phyloP scores from a whole-genome alignment of 768 basidiomycete genomes.

The Rhodosporidiobolus odoratus region DNA sequence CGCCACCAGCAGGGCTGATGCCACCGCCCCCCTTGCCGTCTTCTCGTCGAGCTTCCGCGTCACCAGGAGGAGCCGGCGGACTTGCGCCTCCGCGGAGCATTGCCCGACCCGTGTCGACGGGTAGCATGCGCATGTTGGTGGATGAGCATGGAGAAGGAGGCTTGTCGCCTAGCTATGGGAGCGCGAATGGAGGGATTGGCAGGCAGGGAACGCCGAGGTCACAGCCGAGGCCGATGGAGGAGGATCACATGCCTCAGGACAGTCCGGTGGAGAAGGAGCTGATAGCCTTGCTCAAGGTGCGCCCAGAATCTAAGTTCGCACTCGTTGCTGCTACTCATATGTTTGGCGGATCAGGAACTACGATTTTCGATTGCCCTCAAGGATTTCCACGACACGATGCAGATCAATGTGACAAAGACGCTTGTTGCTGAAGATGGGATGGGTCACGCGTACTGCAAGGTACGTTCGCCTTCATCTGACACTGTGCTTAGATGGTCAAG shows the following conservation, averaged over 20 bases:
- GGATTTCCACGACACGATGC: conserved; percentile 31
- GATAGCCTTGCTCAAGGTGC: conserved; percentile 27
- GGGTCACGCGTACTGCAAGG: conserved; percentile 32
- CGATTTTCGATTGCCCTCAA: conserved; percentile 29
- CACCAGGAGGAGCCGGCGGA: no score
- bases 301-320: neutral
- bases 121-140: conserved; percentile 1
- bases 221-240: neutral
- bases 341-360: neutral
- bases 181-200: neutral
- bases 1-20: neutral
- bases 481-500: neutral
- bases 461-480: neutral
- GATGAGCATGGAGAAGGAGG: conserved; percentile 2
- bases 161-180: neutral
- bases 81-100: neutral
- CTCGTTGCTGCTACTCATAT: neutral
- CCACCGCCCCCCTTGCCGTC: neutral
- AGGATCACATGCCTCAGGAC: neutral
- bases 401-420: conserved; percentile 23
- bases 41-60: neutral
- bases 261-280: conserved; percentile 30
- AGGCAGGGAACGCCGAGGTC: neutral
- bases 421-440: conserved; percentile 29
- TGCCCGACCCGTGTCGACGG: conserved; percentile 4